A percentile compares a stretch with the other conserved stretches of the same genome.
Conservation (phyloP, 768 basidiomycete species). For the Podaxis sp. region DNA sequence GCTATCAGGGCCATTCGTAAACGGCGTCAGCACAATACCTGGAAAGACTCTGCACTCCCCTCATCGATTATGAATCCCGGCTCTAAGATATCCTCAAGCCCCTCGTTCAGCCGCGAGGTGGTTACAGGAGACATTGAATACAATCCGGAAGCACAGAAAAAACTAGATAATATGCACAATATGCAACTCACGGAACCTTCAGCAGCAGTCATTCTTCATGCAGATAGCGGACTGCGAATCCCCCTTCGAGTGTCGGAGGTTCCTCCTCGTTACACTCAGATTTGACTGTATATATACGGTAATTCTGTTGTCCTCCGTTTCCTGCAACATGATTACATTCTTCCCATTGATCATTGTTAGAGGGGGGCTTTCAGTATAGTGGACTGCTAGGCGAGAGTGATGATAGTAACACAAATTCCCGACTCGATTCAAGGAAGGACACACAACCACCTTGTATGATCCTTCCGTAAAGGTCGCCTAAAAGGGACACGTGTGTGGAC, state of each 20-base stretch:
- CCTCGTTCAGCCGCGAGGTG: slow-evolving; percentile 12
- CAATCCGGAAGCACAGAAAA: slow-evolving; percentile 11
- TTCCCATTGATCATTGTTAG: neutral
- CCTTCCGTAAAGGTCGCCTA: too few relatives aligned
- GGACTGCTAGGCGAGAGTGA: too few relatives aligned
- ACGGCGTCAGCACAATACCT: neutral
- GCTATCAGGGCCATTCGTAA: neutral
- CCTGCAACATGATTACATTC: neutral
- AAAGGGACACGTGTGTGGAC: too few relatives aligned
- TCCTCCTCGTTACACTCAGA: slow-evolving; percentile 6
- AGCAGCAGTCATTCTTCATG: slow-evolving; percentile 2
- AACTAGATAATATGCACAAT: neutral
- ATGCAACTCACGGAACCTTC: neutral
- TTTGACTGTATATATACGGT: neutral
- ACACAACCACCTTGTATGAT: too few relatives aligned
- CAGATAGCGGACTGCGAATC: slow-evolving; percentile 8
- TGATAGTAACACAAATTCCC: too few relatives aligned
- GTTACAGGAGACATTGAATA: slow-evolving; percentile 15
- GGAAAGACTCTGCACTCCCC: slow-evolving; percentile 11
- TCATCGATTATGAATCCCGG: neutral
- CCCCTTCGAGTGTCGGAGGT: neutral
- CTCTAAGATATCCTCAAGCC: neutral
- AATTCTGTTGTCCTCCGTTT: neutral
- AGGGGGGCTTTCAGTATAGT: neutral
- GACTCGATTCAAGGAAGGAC: too few relatives aligned